Conservation (phyloP, 108 stramenopile genomes). For the Skeletonema costatum region DNA sequence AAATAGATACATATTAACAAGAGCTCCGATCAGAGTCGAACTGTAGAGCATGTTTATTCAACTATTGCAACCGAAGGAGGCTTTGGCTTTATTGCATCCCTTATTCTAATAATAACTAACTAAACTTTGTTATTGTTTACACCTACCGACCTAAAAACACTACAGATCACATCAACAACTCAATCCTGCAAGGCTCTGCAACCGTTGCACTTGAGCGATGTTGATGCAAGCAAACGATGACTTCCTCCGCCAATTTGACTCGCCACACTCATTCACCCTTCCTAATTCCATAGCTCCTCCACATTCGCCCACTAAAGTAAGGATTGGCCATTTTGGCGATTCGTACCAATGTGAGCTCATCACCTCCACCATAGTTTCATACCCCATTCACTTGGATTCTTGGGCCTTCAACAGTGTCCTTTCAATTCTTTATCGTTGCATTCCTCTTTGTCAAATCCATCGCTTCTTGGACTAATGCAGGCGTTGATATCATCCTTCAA, state of each 20-base stretch:
- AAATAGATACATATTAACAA: too few species aligned
- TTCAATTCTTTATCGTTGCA: background rate
- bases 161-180: too few species aligned
- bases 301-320: slow-evolving; percentile 62
- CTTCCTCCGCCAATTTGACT: slow-evolving; percentile 38
- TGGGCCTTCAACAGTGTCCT: slow-evolving; percentile 43
- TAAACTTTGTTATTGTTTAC: too few species aligned
- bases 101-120: too few species aligned
- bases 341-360: slow-evolving; percentile 56
- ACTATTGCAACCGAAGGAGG: too few species aligned
- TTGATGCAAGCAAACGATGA: slow-evolving; percentile 31
- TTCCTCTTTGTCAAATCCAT: background rate
- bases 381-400: slow-evolving; percentile 36
- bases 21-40: too few species aligned
- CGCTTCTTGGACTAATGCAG: background rate
- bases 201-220: slow-evolving; percentile 15
- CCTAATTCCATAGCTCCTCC: slow-evolving; percentile 51
- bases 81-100: too few species aligned
- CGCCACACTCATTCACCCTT: slow-evolving; percentile 55
- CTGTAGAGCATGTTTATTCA: too few species aligned
- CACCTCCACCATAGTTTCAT: slow-evolving; percentile 47
- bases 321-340: slow-evolving; percentile 65
- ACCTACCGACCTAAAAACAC: too few species aligned
- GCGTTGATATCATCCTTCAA: slow-evolving; percentile 1
- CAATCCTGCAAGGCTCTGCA: background rate